Conservation (phyloP, 306 rosid genomes). For the Cucumis cinereus region DNA sequence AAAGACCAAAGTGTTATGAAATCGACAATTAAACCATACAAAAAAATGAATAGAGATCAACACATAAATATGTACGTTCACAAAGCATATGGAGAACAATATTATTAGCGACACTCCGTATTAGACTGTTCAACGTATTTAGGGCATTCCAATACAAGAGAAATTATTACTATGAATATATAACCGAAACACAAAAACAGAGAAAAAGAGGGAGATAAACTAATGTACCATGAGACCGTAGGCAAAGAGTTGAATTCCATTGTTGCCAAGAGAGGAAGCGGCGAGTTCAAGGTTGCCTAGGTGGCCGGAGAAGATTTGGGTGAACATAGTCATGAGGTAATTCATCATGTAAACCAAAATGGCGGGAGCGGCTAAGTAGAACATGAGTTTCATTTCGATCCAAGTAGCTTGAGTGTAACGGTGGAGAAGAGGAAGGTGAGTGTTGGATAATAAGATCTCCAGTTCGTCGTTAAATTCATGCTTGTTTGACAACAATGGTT, state of each 20-base stretch:
- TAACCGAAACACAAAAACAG: too few species aligned
- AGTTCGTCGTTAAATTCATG: slow-evolving; percentile 14
- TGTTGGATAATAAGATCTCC: slow-evolving; percentile 34
- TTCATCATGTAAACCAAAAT: slow-evolving; percentile 51
- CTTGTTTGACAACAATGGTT: neutral
- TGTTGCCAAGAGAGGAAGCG: slow-evolving; percentile 69
- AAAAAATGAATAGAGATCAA: too few species aligned
- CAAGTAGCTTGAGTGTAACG: slow-evolving; percentile 33
- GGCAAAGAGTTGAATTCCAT: slow-evolving; percentile 57
- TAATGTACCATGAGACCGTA: slow-evolving; percentile 53
- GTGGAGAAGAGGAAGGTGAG: slow-evolving; percentile 13
- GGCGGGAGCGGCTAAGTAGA: slow-evolving; percentile 52
- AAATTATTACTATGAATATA: too few species aligned
- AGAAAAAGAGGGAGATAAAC: too few species aligned
- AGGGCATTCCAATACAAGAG: too few species aligned
- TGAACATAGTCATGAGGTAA: slow-evolving; percentile 43
- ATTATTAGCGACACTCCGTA: too few species aligned
- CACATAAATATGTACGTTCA: too few species aligned
- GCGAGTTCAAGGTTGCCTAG: slow-evolving; percentile 71
- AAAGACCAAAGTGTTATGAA: too few species aligned
- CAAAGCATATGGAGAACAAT: too few species aligned
- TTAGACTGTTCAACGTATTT: too few species aligned
- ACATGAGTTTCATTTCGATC: slow-evolving; percentile 50
- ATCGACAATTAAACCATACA: too few species aligned
- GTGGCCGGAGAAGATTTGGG: slow-evolving; percentile 62